phyloP scores from a whole-genome alignment of 768 basidiomycete species.

The Leccinum broughii region DNA sequence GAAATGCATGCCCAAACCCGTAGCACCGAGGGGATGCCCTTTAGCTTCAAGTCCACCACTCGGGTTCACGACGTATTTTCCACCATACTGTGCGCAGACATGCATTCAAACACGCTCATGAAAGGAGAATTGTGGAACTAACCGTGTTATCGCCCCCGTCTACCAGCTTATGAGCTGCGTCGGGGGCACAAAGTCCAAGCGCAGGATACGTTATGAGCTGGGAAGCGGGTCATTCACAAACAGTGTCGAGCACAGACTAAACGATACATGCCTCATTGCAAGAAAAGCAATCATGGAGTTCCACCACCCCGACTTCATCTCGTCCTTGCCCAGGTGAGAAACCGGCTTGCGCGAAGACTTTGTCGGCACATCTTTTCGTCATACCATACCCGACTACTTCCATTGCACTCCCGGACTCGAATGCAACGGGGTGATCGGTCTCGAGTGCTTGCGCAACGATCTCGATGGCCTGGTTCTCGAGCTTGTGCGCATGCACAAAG shows the following conservation, averaged over 20 bases:
- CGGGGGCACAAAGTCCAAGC: slow-evolving; percentile 64
- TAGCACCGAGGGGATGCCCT: slow-evolving; percentile 85
- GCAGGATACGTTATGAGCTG: slow-evolving; percentile 84
- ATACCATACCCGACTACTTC: slow-evolving; percentile 81
- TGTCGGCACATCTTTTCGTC: slow-evolving; percentile 66
- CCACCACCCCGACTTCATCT: slow-evolving; percentile 79
- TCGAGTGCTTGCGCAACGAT: slow-evolving; percentile 64
- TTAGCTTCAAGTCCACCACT: slow-evolving; percentile 88
- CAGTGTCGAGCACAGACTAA: background rate
- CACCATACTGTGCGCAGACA: slow-evolving; percentile 58
- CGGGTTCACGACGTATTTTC: slow-evolving; percentile 83
- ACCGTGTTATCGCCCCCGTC: slow-evolving; percentile 81
- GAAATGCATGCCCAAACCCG: slow-evolving; percentile 85
- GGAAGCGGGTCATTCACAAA: background rate
- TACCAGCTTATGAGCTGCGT: slow-evolving; percentile 72
- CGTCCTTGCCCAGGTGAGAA: slow-evolving; percentile 61
- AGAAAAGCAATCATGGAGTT: slow-evolving; percentile 86
- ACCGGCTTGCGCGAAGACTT: slow-evolving; percentile 71
- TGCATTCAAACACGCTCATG: background rate
- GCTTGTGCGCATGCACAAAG: slow-evolving; percentile 67
- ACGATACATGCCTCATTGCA: slow-evolving; percentile 62
- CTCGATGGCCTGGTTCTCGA: slow-evolving; percentile 88
- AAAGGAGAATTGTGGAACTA: slow-evolving; percentile 17
- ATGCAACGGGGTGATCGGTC: slow-evolving; percentile 67
- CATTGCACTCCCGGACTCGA: slow-evolving; percentile 71